phyloP scores from a whole-genome alignment of 2,329 filamentous ascomycete species.

The Alternaria panax region DNA sequence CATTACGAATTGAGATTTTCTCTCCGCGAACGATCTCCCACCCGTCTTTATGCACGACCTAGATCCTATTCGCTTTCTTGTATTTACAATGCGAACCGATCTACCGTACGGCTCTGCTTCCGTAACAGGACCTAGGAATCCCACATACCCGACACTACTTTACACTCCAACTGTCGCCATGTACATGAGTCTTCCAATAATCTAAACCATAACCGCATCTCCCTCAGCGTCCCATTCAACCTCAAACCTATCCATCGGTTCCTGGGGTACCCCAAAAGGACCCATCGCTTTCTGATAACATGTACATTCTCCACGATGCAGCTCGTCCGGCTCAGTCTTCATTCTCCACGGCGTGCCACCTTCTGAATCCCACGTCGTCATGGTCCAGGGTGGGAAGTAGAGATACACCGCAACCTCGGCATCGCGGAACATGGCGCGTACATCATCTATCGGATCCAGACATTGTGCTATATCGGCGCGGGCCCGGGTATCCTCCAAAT shows the following conservation, averaged over 20 bases:
- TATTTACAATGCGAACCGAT: background rate
- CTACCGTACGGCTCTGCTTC: background rate
- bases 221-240: conserved; percentile 19
- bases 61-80: background rate
- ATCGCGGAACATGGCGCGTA: conserved; percentile 1
- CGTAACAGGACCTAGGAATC: background rate
- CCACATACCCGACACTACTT: background rate
- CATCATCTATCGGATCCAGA: conserved; percentile 1
- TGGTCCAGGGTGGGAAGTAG: conserved; percentile 13
- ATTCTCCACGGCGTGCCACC: conserved; percentile 19
- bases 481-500: background rate
- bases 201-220: conserved; percentile 10
- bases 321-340: background rate
- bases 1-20: background rate
- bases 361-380: conserved; percentile 13
- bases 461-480: background rate
- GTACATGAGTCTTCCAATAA: background rate
- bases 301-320: background rate
- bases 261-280: background rate
- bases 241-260: background rate
- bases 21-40: background rate
- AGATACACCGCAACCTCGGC: conserved; percentile 15
- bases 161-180: background rate
- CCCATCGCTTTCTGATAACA: background rate
- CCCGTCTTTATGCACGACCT: background rate